A percentile compares a stretch with the other conserved stretches of the same genome.
phyloP scores from a whole-genome alignment of 192 early-diverging fungal species.

The Coemansia sp. region DNA sequence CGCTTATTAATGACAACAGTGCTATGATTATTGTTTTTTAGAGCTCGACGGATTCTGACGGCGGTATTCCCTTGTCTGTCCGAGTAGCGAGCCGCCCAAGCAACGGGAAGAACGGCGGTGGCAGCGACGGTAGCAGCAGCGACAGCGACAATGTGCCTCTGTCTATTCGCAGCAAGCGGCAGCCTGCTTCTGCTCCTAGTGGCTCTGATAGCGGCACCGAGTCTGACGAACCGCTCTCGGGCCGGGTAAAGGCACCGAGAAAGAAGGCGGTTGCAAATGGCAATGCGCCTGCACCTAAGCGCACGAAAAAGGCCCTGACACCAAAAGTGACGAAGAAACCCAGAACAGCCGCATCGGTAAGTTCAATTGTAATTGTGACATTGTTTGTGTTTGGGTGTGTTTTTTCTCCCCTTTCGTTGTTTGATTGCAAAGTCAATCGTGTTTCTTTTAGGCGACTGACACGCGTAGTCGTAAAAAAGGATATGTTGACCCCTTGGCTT shows the following conservation, averaged over 20 bases:
- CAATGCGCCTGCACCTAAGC: neutral
- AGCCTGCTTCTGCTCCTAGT: neutral
- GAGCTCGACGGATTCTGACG: conserved; percentile 55
- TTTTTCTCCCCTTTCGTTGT: neutral
- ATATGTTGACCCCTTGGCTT: neutral
- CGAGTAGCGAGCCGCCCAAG: conserved; percentile 12
- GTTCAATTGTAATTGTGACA: neutral
- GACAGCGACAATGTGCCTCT: conserved; percentile 46
- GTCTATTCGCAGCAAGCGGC: conserved; percentile 21
- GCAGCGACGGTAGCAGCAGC: conserved; percentile 11
- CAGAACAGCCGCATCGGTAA: conserved; percentile 16
- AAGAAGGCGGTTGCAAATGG: conserved; percentile 14
- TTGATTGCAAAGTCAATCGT: neutral
- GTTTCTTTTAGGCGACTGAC: neutral
- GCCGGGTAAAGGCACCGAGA: conserved; percentile 26
- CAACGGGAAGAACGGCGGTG: neutral
- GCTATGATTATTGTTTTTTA: conserved; percentile 8
- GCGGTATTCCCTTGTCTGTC: conserved; percentile 41
- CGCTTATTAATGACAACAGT: conserved; percentile 1
- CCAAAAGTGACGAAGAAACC: conserved; percentile 7
- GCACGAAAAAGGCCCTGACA: conserved; percentile 10
- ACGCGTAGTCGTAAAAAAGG: neutral
- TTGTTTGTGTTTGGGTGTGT: neutral
- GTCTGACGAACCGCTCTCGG: conserved; percentile 52
- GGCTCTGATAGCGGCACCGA: conserved; percentile 38